Conservation (phyloP, 2,329 filamentous ascomycete species). For the Alternaria gaisen region DNA sequence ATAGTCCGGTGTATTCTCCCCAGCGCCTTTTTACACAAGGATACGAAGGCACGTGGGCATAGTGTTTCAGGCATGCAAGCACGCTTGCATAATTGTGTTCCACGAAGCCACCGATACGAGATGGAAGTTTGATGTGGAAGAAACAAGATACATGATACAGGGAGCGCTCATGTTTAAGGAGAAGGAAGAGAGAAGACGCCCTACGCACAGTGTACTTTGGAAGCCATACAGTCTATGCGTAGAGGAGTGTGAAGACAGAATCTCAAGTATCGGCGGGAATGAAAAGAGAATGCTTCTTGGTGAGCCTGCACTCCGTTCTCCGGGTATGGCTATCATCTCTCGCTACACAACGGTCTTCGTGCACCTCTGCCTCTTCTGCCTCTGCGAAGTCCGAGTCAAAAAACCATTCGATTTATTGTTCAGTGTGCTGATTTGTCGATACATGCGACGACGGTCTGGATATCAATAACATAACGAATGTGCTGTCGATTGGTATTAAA, state of each 20-base stretch:
- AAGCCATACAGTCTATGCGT: not conserved
- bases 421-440: too few relatives aligned
- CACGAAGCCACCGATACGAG: not conserved
- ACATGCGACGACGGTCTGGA: too few relatives aligned
- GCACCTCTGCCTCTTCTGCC: not conserved
- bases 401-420: too few relatives aligned
- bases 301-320: not conserved
- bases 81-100: not conserved
- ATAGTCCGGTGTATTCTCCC: not conserved
- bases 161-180: not conserved
- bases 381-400: not conserved
- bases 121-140: not conserved
- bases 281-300: not conserved
- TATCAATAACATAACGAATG: not conserved
- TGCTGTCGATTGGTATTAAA: conserved; percentile 11
- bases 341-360: not conserved
- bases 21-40: not conserved
- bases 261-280: not conserved
- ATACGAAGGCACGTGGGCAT: not conserved
- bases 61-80: not conserved
- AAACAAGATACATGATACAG: not conserved
- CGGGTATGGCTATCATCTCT: not conserved
- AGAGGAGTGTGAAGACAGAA: not conserved
- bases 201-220: not conserved
- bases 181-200: not conserved